Percentiles rank a stretch among this genome's conserved stretches.
phyloP scores from a whole-genome alignment of 805 yeast species.

The Cyberlindnera amylophila region DNA sequence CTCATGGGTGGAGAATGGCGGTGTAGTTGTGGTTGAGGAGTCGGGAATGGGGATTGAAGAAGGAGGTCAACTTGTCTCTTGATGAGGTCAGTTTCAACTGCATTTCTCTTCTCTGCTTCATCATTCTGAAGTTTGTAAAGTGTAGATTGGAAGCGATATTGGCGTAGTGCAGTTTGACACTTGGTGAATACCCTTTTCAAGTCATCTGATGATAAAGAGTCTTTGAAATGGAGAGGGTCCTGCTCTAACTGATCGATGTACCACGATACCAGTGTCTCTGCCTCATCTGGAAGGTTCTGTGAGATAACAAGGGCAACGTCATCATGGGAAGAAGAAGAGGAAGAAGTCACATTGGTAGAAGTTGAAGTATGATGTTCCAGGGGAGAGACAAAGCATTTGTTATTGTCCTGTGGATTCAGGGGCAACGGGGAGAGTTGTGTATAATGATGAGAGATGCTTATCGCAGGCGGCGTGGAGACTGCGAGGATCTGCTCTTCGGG shows the following conservation, averaged over 20 bases:
- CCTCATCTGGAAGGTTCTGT: slow-evolving; percentile 9
- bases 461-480: no score
- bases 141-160: slow-evolving; percentile 22
- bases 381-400: no score
- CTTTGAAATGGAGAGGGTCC: slow-evolving; percentile 1
- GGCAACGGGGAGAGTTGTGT: no score
- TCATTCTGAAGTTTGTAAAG: slow-evolving; percentile 20
- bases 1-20: not conserved
- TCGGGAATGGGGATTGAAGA: slow-evolving; percentile 20
- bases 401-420: no score
- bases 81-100: slow-evolving; percentile 23
- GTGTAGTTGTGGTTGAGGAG: not conserved
- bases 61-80: slow-evolving; percentile 22
- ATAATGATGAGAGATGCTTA: no score
- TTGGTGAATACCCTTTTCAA: slow-evolving; percentile 7
- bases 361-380: no score
- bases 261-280: slow-evolving; percentile 7
- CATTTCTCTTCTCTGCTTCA: slow-evolving; percentile 20
- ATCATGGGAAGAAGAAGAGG: no score
- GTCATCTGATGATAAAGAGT: slow-evolving; percentile 1
- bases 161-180: slow-evolving; percentile 18
- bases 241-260: slow-evolving; percentile 3
- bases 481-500: not conserved
- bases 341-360: no score
- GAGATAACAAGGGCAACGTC: not conserved